Conservation (phyloP, 2,329 filamentous ascomycete genomes). For the Aspergillus fijiensis region DNA sequence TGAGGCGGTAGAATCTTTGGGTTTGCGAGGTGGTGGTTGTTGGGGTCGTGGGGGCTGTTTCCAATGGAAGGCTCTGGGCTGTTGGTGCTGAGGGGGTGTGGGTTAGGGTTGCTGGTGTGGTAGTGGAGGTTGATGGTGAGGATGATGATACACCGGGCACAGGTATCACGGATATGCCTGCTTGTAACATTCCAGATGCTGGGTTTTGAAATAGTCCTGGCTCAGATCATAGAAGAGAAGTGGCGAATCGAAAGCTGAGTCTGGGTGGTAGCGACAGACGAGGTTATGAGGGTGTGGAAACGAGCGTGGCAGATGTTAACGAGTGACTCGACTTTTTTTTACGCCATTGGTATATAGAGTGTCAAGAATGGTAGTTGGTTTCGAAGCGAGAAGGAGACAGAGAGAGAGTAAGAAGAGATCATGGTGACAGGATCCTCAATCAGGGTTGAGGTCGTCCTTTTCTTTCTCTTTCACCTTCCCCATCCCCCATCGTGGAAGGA, state of each 20-base stretch:
- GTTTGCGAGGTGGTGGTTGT: background rate
- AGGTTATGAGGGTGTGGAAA: slow-evolving; percentile 13
- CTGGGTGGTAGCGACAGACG: background rate
- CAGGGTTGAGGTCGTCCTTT: background rate
- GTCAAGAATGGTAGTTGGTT: slow-evolving; percentile 12
- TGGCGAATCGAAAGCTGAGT: background rate
- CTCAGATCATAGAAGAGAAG: too few species aligned
- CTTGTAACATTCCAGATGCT: slow-evolving; percentile 12
- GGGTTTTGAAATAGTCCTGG: too few species aligned
- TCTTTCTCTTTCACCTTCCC: too few species aligned
- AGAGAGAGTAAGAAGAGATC: slow-evolving; percentile 2
- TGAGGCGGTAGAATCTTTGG: slow-evolving; percentile 19
- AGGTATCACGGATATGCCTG: slow-evolving; percentile 2
- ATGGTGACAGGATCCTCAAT: background rate
- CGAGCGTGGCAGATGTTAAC: slow-evolving; percentile 12
- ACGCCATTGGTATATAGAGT: slow-evolving; percentile 15
- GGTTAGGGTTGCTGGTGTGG: background rate
- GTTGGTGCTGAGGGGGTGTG: background rate
- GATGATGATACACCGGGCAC: slow-evolving; percentile 3
- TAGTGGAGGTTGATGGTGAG: background rate
- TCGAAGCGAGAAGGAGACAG: background rate
- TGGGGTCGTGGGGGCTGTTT: too few species aligned
- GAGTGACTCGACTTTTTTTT: slow-evolving; percentile 12
- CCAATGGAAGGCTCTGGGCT: too few species aligned
- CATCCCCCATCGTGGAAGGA: slow-evolving; percentile 12